These are phyloP conservation scores for Pisolithus microcarpus DNA, from an alignment of 768 basidiomycete genomes.

Conservation along the genomic window DNA sequence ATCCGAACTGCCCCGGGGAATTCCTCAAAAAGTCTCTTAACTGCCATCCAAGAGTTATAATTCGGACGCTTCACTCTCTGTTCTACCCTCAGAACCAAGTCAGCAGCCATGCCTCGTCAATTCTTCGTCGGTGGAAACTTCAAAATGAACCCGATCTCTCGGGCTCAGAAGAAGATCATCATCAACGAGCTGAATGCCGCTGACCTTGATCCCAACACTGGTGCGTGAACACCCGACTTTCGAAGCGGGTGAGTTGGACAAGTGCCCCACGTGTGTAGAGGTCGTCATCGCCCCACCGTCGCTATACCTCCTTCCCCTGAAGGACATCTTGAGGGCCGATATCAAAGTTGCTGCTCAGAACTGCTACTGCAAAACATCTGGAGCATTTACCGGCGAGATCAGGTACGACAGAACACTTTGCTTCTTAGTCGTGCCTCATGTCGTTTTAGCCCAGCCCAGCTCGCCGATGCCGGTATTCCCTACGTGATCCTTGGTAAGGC, in stretches of 20 bases:
- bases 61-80: too few relatives aligned
- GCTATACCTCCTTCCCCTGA: constrained; percentile 75
- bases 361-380: constrained; percentile 72
- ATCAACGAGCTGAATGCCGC: constrained; percentile 71
- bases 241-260: constrained; percentile 4
- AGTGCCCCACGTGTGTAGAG: constrained; percentile 43
- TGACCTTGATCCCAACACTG: constrained; percentile 66
- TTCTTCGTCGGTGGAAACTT: constrained; percentile 98
- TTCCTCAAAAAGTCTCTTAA: too few relatives aligned
- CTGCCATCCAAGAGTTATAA: too few relatives aligned
- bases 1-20: too few relatives aligned
- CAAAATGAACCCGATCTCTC: constrained; percentile 87
- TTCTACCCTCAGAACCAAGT: not conserved
- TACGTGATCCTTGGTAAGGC: constrained; percentile 83
- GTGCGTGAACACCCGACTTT: constrained; percentile 34
- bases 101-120: constrained; percentile 55
- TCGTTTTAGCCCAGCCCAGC: constrained; percentile 61
- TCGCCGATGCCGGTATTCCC: constrained; percentile 78
- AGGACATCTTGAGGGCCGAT: constrained; percentile 53
- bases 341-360: constrained; percentile 89
- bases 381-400: constrained; percentile 96
- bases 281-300: constrained; percentile 90
- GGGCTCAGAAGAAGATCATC: constrained; percentile 57
- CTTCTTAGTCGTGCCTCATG: not conserved
- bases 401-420: constrained; percentile 43